Conservation (phyloP, 441 rosid species). For the Adansonia gregorii region DNA sequence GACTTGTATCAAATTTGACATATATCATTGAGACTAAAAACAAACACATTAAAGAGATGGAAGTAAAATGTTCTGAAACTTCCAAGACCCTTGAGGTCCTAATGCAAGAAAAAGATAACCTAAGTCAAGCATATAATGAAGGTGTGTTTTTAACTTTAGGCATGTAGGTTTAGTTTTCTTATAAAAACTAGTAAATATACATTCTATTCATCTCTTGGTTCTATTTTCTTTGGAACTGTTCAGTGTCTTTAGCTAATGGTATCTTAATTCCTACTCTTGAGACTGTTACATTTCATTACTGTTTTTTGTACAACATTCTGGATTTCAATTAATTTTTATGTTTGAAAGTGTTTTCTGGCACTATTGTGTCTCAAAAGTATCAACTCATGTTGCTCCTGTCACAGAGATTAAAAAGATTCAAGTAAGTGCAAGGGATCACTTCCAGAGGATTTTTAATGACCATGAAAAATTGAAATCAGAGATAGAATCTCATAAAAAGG, state of each 20-base stretch:
- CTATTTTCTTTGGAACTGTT: conserved; percentile 7
- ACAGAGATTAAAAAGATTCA: conserved; percentile 80
- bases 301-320: not conserved
- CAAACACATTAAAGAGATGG: conserved; percentile 56
- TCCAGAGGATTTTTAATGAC: conserved; percentile 68
- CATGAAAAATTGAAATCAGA: conserved; percentile 82
- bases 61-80: conserved; percentile 60
- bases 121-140: conserved; percentile 72
- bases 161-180: not conserved
- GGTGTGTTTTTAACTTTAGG: conserved; percentile 44
- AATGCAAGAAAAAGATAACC: conserved; percentile 77
- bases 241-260: not conserved
- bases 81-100: conserved; percentile 41
- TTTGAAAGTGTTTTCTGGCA: not conserved
- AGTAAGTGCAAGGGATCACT: conserved; percentile 68
- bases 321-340: not conserved
- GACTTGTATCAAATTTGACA: conserved; percentile 61
- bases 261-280: not conserved
- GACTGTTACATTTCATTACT: conserved; percentile 4
- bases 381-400: conserved; percentile 27
- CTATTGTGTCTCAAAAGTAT: not conserved
- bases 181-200: conserved; percentile 7
- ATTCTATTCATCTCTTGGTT: not conserved
- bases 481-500: conserved; percentile 70
- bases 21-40: conserved; percentile 55